phyloP scores from a whole-genome alignment of 768 basidiomycete genomes.

The Holtermannia corniformis region DNA sequence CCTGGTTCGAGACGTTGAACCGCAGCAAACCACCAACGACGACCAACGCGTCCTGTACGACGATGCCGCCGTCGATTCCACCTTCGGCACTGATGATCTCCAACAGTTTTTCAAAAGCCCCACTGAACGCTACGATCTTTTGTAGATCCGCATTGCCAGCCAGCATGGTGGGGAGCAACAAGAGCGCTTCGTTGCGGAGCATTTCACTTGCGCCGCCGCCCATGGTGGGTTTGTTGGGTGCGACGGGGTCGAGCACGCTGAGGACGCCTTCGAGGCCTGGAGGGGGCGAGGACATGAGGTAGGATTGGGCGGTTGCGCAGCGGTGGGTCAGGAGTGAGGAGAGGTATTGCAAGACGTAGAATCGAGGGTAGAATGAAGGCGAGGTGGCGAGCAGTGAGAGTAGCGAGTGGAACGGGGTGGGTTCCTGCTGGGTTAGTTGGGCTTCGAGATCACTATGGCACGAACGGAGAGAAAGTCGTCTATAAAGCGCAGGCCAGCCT shows the following conservation, averaged over 20 bases:
- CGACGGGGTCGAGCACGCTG: conserved; percentile 17
- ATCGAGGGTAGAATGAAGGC: conserved; percentile 72
- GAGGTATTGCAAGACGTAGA: conserved; percentile 72
- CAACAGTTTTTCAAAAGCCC: conserved; percentile 92
- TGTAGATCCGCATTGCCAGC: conserved; percentile 87
- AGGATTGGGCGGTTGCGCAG: conserved; percentile 70
- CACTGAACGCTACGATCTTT: conserved; percentile 92
- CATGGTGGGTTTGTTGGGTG: conserved; percentile 8
- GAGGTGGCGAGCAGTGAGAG: conserved; percentile 64
- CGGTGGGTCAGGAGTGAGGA: conserved; percentile 71
- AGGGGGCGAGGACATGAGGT: conserved; percentile 71
- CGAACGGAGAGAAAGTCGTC: conserved; percentile 59
- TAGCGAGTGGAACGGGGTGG: conserved; percentile 63
- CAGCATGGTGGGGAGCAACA: conserved; percentile 69
- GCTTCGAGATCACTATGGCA: background rate
- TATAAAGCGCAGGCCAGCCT: conserved; percentile 73
- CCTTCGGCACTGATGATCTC: conserved; percentile 77
- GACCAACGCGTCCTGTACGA: conserved; percentile 72
- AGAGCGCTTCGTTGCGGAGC: conserved; percentile 57
- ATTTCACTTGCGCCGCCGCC: conserved; percentile 38
- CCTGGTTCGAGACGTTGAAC: conserved; percentile 92
- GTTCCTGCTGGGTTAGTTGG: conserved; percentile 36
- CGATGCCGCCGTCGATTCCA: conserved; percentile 81
- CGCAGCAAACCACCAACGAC: conserved; percentile 79
- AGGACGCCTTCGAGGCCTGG: conserved; percentile 52